Evolutionary conservation across 805 yeast genomes (phyloP).

Genomic region (Schizosaccharomyces lindneri): DNA sequence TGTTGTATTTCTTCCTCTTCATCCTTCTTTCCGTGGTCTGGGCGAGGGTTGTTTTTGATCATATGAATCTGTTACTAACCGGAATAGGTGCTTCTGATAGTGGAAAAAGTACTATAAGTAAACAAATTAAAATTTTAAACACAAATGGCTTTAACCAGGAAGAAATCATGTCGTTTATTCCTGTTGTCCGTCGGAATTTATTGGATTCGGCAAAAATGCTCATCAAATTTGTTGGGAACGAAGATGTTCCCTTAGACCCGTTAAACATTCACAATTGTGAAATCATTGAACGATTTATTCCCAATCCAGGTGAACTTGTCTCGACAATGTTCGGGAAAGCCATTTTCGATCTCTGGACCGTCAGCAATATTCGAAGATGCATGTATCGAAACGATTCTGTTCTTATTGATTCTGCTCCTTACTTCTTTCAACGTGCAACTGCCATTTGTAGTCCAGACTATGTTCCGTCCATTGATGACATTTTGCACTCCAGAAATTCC

Average conservation of each 20-base stretch:
- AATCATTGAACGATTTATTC: conserved; percentile 1
- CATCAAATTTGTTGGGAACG: conserved; percentile 34
- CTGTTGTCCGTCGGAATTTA: conserved; percentile 82
- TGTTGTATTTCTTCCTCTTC: no score
- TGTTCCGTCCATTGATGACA: conserved; percentile 51
- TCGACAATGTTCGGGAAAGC: conserved; percentile 28
- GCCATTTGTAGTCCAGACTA: conserved; percentile 37
- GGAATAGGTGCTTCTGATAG: conserved; percentile 50
- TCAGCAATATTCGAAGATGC: conserved; percentile 24
- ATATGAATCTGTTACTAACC: not conserved
- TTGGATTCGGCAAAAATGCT: conserved; percentile 16
- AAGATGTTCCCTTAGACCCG: conserved; percentile 15
- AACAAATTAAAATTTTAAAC: conserved; percentile 59
- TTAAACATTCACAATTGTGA: not conserved
- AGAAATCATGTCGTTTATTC: conserved; percentile 58
- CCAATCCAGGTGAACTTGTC: conserved; percentile 6
- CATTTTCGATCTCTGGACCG: conserved; percentile 39
- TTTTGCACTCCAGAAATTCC: conserved; percentile 67
- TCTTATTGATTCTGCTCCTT: conserved; percentile 54
- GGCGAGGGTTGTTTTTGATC: no score
- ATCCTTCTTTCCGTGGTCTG: no score
- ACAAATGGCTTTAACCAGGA: conserved; percentile 46
- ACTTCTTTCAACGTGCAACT: conserved; percentile 31
- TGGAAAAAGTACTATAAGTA: conserved; percentile 59
- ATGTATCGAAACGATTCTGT: conserved; percentile 49